Conservation (phyloP, 768 basidiomycete species). For the Steccherinum ochraceum region DNA sequence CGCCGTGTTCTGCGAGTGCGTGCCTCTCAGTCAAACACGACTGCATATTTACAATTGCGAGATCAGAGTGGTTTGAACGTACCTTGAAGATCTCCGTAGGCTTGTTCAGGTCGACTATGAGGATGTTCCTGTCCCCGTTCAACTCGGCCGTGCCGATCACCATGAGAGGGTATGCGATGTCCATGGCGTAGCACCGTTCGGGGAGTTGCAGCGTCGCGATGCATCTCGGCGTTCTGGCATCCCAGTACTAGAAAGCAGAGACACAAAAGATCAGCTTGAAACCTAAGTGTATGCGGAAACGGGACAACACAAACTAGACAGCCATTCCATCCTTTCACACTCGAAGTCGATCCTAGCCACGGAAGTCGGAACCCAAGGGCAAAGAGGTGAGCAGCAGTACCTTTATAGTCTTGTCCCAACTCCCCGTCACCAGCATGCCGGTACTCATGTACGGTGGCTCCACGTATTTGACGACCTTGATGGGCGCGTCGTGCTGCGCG, state of each 20-base stretch:
- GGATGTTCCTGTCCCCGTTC: constrained; percentile 66
- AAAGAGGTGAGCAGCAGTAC: too few species aligned
- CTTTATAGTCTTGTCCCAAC: constrained; percentile 97
- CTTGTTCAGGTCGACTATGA: constrained; percentile 80
- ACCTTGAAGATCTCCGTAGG: constrained; percentile 77
- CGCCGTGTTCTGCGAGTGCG: constrained; percentile 55
- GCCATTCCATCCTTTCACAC: too few species aligned
- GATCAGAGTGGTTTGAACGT: too few species aligned
- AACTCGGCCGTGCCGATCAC: constrained; percentile 76
- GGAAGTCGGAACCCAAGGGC: too few species aligned
- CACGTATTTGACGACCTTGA: constrained; percentile 77
- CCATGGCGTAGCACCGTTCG: constrained; percentile 85
- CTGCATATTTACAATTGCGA: too few species aligned
- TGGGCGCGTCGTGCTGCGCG: constrained; percentile 85
- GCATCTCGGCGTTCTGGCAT: constrained; percentile 68
- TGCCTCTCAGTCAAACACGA: too few species aligned
- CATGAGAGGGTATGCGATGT: constrained; percentile 73
- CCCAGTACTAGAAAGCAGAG: constrained; percentile 92
- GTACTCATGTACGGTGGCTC: constrained; percentile 55
- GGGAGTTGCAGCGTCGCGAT: constrained; percentile 75
- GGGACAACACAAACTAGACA: too few species aligned
- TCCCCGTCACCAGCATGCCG: constrained; percentile 86
- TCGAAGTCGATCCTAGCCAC: too few species aligned
- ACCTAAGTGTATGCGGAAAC: too few species aligned
- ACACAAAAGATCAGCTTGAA: neutral